phyloP scores from a whole-genome alignment of 2,329 filamentous ascomycete genomes.

The Diaporthe citriasiana region DNA sequence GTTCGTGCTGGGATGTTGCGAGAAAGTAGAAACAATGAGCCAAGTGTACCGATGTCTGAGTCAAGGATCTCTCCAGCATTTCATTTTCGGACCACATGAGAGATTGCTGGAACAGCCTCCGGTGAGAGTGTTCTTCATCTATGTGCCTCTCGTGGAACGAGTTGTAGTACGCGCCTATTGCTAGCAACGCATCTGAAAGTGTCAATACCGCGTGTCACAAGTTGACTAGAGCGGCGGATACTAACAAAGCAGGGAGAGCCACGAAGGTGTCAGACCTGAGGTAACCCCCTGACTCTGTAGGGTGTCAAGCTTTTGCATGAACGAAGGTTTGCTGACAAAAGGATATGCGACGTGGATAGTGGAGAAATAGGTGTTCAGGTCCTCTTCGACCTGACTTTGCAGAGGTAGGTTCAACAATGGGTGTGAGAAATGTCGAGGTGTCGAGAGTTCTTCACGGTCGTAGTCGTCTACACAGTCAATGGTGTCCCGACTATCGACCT shows the following conservation, averaged over 20 bases:
- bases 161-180: constrained; percentile 52
- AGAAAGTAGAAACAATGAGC: constrained; percentile 53
- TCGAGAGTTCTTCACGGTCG: constrained; percentile 43
- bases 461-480: constrained; percentile 47
- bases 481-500: neutral
- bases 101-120: constrained; percentile 48
- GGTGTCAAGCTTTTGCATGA: neutral
- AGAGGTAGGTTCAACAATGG: neutral
- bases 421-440: neutral
- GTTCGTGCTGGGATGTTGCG: constrained; percentile 38
- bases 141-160: constrained; percentile 45
- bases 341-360: constrained; percentile 1
- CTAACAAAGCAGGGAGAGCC: neutral
- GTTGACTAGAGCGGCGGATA: constrained; percentile 43
- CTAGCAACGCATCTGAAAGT: constrained; percentile 28
- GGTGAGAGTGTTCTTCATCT: constrained; percentile 41
- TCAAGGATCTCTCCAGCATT: constrained; percentile 45
- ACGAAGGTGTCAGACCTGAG: constrained; percentile 20
- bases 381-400: neutral
- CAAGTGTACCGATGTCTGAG: constrained; percentile 47
- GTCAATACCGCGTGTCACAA: neutral
- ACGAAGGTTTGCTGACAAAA: neutral
- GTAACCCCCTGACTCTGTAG: neutral
- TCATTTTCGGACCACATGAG: constrained; percentile 46
- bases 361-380: neutral